Evolutionary conservation across 1,139 yeast genomes (phyloP).

Genomic region (Candida labiduridarum): DNA sequence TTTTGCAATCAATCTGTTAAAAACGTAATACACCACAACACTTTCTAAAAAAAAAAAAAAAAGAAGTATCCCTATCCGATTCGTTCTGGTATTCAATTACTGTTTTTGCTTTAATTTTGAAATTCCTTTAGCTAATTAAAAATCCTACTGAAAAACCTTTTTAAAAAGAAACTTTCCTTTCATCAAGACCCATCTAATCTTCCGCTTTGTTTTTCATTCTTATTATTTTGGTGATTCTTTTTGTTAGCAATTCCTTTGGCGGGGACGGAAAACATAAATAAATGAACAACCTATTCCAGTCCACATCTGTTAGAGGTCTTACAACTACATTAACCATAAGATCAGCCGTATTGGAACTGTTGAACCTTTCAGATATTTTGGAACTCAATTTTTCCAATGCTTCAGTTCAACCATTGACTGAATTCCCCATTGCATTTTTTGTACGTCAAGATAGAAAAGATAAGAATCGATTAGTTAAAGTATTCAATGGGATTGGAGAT

Average conservation of each 20-base stretch:
- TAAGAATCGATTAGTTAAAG: conserved; percentile 47
- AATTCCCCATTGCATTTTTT: conserved; percentile 41
- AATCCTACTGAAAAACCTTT: too few relatives aligned
- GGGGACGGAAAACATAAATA: not conserved
- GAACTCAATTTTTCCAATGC: conserved; percentile 41
- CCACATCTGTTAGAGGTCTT: conserved; percentile 46
- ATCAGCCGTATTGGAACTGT: conserved; percentile 42
- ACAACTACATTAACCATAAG: conserved; percentile 37
- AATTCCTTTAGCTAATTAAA: conserved; percentile 1
- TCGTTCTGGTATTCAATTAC: not conserved
- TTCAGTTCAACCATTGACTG: conserved; percentile 38
- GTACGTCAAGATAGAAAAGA: conserved; percentile 54
- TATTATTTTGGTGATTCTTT: not conserved
- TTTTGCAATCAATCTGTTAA: conserved; percentile 6
- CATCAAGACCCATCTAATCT: not conserved
- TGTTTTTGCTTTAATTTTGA: not conserved
- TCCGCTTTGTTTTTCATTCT: too few relatives aligned
- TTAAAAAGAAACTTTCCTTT: too few relatives aligned
- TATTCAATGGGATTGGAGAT: conserved; percentile 45
- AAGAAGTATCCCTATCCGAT: not conserved
- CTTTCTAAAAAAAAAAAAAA: not conserved
- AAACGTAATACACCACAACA: not conserved
- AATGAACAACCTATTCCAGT: conserved; percentile 32
- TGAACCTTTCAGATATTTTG: conserved; percentile 35
- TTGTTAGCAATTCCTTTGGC: not conserved